phyloP scores from a whole-genome alignment of 345 rosid species.

The Rhizophora apiculata region DNA sequence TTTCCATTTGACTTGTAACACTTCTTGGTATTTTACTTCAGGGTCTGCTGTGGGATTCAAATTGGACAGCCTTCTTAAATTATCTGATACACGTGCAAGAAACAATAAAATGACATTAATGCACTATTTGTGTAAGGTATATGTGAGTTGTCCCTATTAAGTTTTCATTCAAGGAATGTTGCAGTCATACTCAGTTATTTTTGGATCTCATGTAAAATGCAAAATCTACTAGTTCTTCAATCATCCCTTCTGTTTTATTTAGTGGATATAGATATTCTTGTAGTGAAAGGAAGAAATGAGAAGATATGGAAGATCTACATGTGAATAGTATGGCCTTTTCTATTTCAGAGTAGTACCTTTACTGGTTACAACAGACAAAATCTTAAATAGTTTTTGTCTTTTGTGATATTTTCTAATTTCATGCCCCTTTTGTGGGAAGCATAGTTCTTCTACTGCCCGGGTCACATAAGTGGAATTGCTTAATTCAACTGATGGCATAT shows the following conservation, averaged over 20 bases:
- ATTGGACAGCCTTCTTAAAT: slow-evolving; percentile 92
- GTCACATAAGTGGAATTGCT: neutral
- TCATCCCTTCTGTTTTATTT: too few species aligned
- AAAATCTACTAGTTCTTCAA: too few species aligned
- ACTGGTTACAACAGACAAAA: neutral
- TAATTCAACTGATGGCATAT: too few species aligned
- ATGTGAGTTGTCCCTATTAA: neutral
- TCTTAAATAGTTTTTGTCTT: neutral
- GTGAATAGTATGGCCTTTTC: too few species aligned
- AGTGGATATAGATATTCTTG: too few species aligned
- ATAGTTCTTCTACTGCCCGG: neutral
- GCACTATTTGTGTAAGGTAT: slow-evolving; percentile 98
- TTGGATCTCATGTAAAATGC: too few species aligned
- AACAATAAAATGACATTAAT: slow-evolving; percentile 94
- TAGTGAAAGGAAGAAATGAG: too few species aligned
- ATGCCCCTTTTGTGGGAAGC: neutral
- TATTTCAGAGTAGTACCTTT: neutral
- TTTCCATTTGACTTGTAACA: neutral
- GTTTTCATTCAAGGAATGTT: too few species aligned
- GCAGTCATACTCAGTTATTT: too few species aligned
- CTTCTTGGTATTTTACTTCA: slow-evolving; percentile 24
- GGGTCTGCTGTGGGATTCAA: slow-evolving; percentile 98
- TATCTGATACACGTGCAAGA: slow-evolving; percentile 94
- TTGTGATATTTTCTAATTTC: neutral
- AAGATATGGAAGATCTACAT: too few species aligned